These are phyloP conservation scores for Geotrichum reessii DNA, from an alignment of 1,139 yeast genomes.

Conservation along the genomic window DNA sequence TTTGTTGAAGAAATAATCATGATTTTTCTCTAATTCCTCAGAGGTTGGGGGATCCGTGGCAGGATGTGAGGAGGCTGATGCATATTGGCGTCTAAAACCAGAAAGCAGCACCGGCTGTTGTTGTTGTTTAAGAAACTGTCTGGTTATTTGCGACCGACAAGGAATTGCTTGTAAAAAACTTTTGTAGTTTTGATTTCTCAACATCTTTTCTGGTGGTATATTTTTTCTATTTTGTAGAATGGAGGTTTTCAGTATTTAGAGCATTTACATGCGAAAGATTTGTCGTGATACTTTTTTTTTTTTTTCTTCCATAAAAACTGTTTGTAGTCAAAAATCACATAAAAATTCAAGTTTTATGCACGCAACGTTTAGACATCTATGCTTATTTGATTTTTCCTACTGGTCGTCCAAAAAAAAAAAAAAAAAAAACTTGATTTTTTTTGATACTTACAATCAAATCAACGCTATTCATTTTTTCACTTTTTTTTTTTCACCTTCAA, in stretches of 20 bases:
- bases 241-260: no score
- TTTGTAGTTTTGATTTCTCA: background rate
- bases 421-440: no score
- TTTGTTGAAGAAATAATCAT: conserved; percentile 16
- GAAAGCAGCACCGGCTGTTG: background rate
- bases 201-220: background rate
- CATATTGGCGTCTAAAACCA: conserved; percentile 7
- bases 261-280: background rate
- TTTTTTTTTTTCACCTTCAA: conserved; percentile 11
- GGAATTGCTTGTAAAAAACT: background rate
- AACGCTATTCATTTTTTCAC: background rate
- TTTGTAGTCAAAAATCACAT: background rate
- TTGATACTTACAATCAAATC: background rate
- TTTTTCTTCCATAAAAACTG: background rate
- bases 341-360: background rate
- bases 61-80: conserved; percentile 11
- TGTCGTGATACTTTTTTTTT: background rate
- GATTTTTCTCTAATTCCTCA: conserved; percentile 11
- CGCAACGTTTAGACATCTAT: conserved; percentile 4
- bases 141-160: background rate
- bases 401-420: conserved; percentile 1
- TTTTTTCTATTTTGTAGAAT: background rate
- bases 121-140: background rate
- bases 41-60: conserved; percentile 15
- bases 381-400: conserved; percentile 3